Evolutionary conservation across 2,329 filamentous ascomycete genomes (phyloP), one percentile per base, ranked within the genome.

Genomic region (Aspergillus hortae): DNA sequence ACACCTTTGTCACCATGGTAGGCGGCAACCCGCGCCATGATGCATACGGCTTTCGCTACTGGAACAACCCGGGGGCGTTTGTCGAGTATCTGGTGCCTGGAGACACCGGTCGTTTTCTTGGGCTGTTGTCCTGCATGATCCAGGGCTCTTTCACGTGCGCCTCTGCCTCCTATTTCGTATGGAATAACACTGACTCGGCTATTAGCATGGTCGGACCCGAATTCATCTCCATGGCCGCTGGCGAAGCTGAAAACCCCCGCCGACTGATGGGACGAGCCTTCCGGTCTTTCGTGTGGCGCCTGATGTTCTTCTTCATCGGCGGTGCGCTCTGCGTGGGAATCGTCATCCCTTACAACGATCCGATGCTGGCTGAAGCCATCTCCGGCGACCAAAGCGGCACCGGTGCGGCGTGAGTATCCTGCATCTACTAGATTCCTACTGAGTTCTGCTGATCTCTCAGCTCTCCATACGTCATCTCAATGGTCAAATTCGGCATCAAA

Each of bases 1-100:
- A 63, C 45, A 91, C 89, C 2, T 89, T 94, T 61, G 77, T 94
- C 54, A 84, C 86, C 52, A 91, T 92, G 85, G 75, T 92, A 0
- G 89, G 89, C 6, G 89, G 87, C 2, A 92, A 92, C 61, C 89
- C 89, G 0, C 66, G 82, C 1, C 76, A 81, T 46, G 85, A 90
- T 59, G 74, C 78, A 0, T 88, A 88, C 56, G 88, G 88, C 0
- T 91, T 91, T 64, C 79, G 84, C 14, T 81, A 84, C 61, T 87
- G 84, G 74, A 67, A 62, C 5, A 56, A 74, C 25, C 87, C 87
- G 59, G 67, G 87, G 0, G 77, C 87, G 0, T 90, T 91, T 63
- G 80, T 81, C 4, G 78, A 84, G 54, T 77, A 86, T 40, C 83
- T 86, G 58, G 79, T 77, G 9, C 74, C 75, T 0, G 88, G 87